These are phyloP conservation scores for Smallanthus sonchifolius DNA, from an alignment of 129 eudicot genomes.

Conservation along the genomic window DNA sequence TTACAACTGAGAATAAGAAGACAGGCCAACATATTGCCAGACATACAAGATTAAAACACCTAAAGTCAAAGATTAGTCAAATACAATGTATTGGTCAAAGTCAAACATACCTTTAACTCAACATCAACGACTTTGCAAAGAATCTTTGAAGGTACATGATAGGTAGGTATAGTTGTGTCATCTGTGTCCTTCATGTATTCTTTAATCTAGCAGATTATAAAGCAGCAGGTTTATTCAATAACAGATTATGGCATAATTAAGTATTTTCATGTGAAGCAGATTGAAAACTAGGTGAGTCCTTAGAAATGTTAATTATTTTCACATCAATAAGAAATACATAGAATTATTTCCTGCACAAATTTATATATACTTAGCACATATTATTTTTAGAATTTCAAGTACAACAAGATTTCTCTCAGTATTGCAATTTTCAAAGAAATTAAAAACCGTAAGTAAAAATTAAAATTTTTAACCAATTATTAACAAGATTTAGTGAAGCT, in stretches of 20 bases:
- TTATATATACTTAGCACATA: neutral
- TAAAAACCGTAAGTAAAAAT: neutral
- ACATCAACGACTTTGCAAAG: slow-evolving; percentile 32
- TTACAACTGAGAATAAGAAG: neutral
- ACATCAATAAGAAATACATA: neutral
- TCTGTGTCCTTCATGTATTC: slow-evolving; percentile 15
- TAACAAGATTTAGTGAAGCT: neutral
- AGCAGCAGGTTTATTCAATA: neutral
- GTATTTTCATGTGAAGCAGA: neutral
- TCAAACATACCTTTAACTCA: slow-evolving; percentile 26
- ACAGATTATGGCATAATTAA: neutral
- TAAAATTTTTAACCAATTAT: neutral
- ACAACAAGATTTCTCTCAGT: neutral
- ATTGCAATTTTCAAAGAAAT: neutral
- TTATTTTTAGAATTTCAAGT: neutral
- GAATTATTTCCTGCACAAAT: neutral
- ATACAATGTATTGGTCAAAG: neutral
- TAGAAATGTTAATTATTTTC: neutral
- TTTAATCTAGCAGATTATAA: slow-evolving; percentile 21
- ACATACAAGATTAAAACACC: neutral
- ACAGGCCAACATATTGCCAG: neutral
- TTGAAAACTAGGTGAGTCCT: neutral
- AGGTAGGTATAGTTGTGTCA: slow-evolving; percentile 7
- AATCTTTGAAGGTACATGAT: slow-evolving; percentile 26
- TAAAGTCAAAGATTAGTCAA: neutral